Percentiles rank a stretch among this genome's conserved stretches.
phyloP scores from a whole-genome alignment of 2,329 filamentous ascomycete genomes.

The Ilyonectria mors-panacis region DNA sequence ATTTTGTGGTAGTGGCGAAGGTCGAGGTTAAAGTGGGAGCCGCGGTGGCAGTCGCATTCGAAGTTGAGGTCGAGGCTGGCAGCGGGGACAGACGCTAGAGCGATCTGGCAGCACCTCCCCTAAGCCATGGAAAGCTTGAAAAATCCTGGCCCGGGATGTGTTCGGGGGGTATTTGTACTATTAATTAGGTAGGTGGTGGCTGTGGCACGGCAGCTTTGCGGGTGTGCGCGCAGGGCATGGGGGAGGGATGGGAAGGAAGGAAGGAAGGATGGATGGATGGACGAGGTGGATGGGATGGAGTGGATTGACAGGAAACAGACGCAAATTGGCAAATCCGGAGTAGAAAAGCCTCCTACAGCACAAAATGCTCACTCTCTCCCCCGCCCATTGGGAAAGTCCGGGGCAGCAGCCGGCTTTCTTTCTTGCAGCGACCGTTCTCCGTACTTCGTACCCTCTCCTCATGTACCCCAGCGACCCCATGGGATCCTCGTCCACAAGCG shows the following conservation, averaged over 20 bases:
- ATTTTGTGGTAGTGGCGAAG: background rate
- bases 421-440: no score
- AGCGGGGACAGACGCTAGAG: conserved; percentile 29
- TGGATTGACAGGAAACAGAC: background rate
- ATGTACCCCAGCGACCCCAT: conserved; percentile 28
- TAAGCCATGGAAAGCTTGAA: conserved; percentile 18
- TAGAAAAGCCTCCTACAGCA: background rate
- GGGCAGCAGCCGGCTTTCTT: conserved; percentile 8
- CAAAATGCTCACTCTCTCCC: background rate
- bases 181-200: background rate
- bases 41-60: conserved; percentile 15
- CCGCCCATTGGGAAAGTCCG: background rate
- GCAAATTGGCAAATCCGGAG: background rate
- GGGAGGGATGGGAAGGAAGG: background rate
- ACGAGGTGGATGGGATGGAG: background rate
- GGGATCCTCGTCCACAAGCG: conserved; percentile 21
- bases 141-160: conserved; percentile 19
- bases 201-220: conserved; percentile 12
- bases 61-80: conserved; percentile 16
- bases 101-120: conserved; percentile 24
- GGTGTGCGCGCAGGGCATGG: conserved; percentile 7
- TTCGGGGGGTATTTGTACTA: conserved; percentile 16
- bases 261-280: background rate
- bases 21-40: conserved; percentile 17
- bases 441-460: background rate